Base-by-base conservation (phyloP, 495 filamentous ascomycete species). In the Chaetomium cochliodes region DNA sequence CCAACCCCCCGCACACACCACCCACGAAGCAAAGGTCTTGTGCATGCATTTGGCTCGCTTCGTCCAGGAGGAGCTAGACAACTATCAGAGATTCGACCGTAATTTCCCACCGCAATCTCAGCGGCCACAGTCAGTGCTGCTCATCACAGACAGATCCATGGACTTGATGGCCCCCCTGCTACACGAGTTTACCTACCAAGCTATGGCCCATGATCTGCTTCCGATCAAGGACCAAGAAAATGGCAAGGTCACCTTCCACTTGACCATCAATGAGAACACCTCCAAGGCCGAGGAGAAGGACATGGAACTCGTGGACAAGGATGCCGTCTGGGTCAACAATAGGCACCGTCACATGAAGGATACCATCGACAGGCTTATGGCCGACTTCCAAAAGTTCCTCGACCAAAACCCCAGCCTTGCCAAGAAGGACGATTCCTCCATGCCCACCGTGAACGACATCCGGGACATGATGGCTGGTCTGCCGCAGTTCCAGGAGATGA, bases 101-200 rank as follows among this genome's bases (percentile, higher is more conserved):
- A 87, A 92, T 70, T 97, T 96, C 60, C 92, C 93, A 16, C 90
- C 92, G 5, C 89, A 79, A 28, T 86, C 87, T n/a, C 83, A 86
- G 33, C 83, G 93, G 52, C 96, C 93, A 18, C 87, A 90, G 57
- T 93, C 91, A 16, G 85, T 92, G 8, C 82, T 98, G 2, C 80
- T 96, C 67, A 89, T 98, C 57, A 89, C 91, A 1, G 94, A 98
- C 78, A 85, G 94, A 60, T 90, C 92, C 13, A 92, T 98, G 88
- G 94, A 98, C 73, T 70, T 97, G 1, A 86, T 88, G 72, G 85
- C 94, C 20, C 96, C 94, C 7, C 72, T 97, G 12, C 60, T 98
- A 12, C 94, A 98, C 75, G 94, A 98, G 70, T 98, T 98, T 71
- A 98, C 96, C 12, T 98, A 97, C 73, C 94, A 98, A 75, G 91